Conservation (phyloP, 805 yeast species). For the Zygoascus flipseniorum region DNA sequence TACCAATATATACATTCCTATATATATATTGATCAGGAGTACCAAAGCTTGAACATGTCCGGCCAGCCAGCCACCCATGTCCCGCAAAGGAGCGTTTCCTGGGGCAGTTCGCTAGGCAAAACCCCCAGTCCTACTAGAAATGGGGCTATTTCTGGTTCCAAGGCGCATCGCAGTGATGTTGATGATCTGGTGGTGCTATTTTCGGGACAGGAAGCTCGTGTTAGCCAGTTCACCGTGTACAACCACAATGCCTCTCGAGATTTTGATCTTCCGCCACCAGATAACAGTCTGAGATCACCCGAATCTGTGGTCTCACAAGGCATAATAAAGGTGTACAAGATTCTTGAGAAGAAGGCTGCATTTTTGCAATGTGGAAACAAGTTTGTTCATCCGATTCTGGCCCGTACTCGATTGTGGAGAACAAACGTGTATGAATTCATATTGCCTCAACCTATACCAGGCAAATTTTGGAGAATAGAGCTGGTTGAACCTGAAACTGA, state of each 20-base stretch:
- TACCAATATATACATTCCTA: no score
- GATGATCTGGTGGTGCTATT: constrained; percentile 11
- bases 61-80: background rate
- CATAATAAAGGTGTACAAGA: constrained; percentile 47
- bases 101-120: background rate
- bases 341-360: constrained; percentile 48
- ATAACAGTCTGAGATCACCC: constrained; percentile 1
- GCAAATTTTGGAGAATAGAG: constrained; percentile 59
- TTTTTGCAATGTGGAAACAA: constrained; percentile 55
- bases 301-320: constrained; percentile 48
- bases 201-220: constrained; percentile 9
- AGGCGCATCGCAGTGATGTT: background rate
- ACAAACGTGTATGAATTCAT: constrained; percentile 42
- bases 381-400: constrained; percentile 66
- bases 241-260: background rate
- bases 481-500: constrained; percentile 18
- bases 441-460: constrained; percentile 64
- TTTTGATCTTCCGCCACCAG: constrained; percentile 13
- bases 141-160: no score
- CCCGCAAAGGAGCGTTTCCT: background rate
- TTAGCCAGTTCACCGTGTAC: constrained; percentile 13
- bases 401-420: constrained; percentile 51
- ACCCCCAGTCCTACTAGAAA: background rate
- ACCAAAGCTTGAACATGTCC: background rate
- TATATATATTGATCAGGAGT: no score